Conservation (phyloP, 208 protist genomes). For the Leishmania turanica region DNA sequence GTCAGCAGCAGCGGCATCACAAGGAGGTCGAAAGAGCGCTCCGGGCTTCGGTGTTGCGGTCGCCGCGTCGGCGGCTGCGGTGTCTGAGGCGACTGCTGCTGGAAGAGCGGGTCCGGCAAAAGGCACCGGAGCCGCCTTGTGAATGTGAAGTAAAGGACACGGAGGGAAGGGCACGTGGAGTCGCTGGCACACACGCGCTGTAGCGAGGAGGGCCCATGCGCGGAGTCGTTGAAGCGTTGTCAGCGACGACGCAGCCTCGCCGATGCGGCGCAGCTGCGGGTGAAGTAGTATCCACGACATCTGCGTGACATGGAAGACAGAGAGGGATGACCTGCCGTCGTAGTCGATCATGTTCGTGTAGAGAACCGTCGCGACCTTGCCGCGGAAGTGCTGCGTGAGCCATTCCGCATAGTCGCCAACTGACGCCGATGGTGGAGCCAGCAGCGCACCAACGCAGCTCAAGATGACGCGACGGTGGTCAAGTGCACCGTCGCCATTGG, state of each 20-base stretch:
- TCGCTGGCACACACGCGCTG: slow-evolving; percentile 8
- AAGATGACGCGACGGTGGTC: slow-evolving; percentile 33
- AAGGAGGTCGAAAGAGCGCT: not conserved
- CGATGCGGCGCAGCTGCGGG: slow-evolving; percentile 35
- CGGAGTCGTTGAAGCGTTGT: slow-evolving; percentile 6
- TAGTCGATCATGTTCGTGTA: slow-evolving; percentile 57
- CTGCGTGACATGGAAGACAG: slow-evolving; percentile 31
- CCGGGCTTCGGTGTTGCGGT: not conserved
- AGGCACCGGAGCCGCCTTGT: slow-evolving; percentile 18
- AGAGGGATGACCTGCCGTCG: slow-evolving; percentile 33
- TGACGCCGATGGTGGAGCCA: slow-evolving; percentile 36
- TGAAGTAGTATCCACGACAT: slow-evolving; percentile 56
- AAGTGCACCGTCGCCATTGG: not conserved
- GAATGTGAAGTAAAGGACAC: slow-evolving; percentile 12
- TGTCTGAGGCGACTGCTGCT: not conserved
- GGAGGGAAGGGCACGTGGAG: slow-evolving; percentile 13
- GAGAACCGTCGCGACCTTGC: slow-evolving; percentile 44
- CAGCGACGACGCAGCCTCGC: not conserved
- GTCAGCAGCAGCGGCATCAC: not conserved
- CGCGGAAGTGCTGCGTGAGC: slow-evolving; percentile 58
- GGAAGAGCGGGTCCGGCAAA: not conserved
- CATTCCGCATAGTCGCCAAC: slow-evolving; percentile 38
- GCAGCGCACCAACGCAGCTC: slow-evolving; percentile 52
- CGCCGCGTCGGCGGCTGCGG: not conserved
- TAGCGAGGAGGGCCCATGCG: slow-evolving; percentile 17